Evolutionary conservation across 352 stramenopile genomes (phyloP).

Genomic region (Phytopythium oedochilum): DNA sequence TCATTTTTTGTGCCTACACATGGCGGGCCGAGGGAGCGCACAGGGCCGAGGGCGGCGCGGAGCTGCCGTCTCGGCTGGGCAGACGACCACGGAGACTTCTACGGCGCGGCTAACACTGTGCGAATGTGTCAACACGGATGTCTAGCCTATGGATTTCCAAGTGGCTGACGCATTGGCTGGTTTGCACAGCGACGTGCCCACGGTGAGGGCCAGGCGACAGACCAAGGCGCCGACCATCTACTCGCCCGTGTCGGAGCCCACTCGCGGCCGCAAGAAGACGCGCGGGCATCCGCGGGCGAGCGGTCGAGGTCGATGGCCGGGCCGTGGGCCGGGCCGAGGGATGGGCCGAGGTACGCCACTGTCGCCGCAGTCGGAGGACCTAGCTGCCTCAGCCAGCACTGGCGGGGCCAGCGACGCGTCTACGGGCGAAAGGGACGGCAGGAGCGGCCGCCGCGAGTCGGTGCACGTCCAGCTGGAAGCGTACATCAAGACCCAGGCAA

Average conservation of each 20-base stretch:
- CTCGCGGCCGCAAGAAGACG: slow-evolving; percentile 1
- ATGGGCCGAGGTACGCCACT: neutral
- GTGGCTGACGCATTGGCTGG: no score
- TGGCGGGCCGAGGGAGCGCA: no score
- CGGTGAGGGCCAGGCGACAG: no score
- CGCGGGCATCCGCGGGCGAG: neutral
- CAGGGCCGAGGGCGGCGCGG: no score
- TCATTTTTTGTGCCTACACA: no score
- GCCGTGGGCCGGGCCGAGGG: no score
- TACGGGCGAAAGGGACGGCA: neutral
- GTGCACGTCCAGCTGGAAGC: slow-evolving; percentile 26
- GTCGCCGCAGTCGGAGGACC: neutral
- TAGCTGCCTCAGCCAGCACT: neutral
- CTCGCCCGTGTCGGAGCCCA: slow-evolving; percentile 10
- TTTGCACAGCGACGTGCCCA: no score
- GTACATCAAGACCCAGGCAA: slow-evolving; percentile 37
- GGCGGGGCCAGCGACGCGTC: slow-evolving; percentile 1
- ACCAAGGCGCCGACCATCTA: slow-evolving; percentile 14
- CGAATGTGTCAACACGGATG: no score
- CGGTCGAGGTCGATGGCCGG: neutral
- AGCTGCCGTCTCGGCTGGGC: no score
- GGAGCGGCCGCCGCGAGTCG: neutral
- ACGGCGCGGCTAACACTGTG: no score
- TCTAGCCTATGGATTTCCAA: no score
- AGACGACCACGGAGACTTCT: no score